Evolutionary conservation across 2,329 filamentous ascomycete genomes (phyloP).

Genomic region (Phyllachora maydis): DNA sequence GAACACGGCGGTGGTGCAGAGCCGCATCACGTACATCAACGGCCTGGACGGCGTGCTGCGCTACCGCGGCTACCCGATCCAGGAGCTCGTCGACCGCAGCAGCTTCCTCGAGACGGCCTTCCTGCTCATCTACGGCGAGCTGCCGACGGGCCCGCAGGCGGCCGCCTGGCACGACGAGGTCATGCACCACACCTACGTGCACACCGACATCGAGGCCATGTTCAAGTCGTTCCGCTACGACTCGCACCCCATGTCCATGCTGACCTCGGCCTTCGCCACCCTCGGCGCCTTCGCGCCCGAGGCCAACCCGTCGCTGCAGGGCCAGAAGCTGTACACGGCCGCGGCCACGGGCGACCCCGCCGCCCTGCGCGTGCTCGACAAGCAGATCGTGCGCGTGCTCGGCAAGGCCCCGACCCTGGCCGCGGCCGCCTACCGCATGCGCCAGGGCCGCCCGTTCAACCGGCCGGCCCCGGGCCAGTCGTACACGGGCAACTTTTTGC

Average conservation of each 20-base stretch:
- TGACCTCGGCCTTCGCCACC: conserved; percentile 25
- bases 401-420: conserved; percentile 28
- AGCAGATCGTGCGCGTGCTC: conserved; percentile 28
- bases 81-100: conserved; percentile 25
- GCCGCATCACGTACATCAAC: conserved; percentile 29
- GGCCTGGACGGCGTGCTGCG: conserved; percentile 27
- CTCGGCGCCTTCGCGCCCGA: conserved; percentile 26
- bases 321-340: conserved; percentile 26
- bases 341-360: conserved; percentile 18
- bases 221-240: conserved; percentile 29
- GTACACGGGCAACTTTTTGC: conserved; percentile 33
- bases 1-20: conserved; percentile 28
- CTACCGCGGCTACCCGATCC: conserved; percentile 29
- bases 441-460: conserved; percentile 28
- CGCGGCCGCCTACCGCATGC: conserved; percentile 29
- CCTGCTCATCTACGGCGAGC: conserved; percentile 28
- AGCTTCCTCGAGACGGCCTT: conserved; percentile 27
- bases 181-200: conserved; percentile 27
- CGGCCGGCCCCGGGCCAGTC: conserved; percentile 22
- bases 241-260: conserved; percentile 29
- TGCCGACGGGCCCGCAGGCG: conserved; percentile 20
- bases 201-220: conserved; percentile 26
- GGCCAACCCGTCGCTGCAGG: conserved; percentile 25
- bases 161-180: conserved; percentile 22
- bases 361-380: conserved; percentile 22